Evolutionary conservation across 2,329 filamentous ascomycete genomes (phyloP).

Genomic region (Sordariomycetes sp.): DNA sequence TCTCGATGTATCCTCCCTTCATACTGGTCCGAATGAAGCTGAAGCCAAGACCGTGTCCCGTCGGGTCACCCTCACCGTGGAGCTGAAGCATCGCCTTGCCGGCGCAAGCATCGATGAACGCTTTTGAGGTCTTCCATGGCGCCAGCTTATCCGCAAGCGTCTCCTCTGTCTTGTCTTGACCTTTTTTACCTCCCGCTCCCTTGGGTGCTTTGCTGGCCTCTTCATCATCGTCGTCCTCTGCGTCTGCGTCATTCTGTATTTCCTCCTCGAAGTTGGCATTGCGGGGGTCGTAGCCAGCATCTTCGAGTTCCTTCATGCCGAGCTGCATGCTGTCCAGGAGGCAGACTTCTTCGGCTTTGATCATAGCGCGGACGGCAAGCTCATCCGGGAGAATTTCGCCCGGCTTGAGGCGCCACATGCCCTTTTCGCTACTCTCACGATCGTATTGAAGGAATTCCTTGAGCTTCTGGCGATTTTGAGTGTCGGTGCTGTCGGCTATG

Average conservation of each 20-base stretch:
- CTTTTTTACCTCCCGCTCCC: conserved; percentile 30
- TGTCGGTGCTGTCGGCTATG: conserved; percentile 86
- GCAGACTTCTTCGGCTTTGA: conserved; percentile 93
- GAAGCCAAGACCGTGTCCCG: conserved; percentile 85
- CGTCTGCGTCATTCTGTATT: conserved; percentile 54
- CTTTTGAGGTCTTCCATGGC: conserved; percentile 94
- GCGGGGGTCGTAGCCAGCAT: conserved; percentile 73
- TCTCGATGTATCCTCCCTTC: conserved; percentile 91
- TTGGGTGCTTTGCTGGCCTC: conserved; percentile 28
- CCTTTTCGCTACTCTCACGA: conserved; percentile 62
- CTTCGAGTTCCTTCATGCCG: conserved; percentile 80
- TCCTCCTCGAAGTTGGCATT: conserved; percentile 56
- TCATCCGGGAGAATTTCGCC: conserved; percentile 73
- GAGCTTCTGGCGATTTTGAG: conserved; percentile 92
- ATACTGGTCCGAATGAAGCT: conserved; percentile 97
- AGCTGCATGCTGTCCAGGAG: conserved; percentile 95
- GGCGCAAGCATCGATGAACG: conserved; percentile 86
- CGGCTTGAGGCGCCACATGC: conserved; percentile 68
- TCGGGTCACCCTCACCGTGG: conserved; percentile 90
- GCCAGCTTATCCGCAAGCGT: conserved; percentile 82
- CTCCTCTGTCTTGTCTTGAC: conserved; percentile 46
- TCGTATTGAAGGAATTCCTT: conserved; percentile 93
- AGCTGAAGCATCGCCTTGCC: conserved; percentile 96
- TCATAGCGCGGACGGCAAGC: conserved; percentile 72
- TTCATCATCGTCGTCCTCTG: conserved; percentile 39